These are phyloP conservation scores for Pilatotrama ljubarskyi DNA, from an alignment of 768 basidiomycete genomes.

Conservation along the genomic window DNA sequence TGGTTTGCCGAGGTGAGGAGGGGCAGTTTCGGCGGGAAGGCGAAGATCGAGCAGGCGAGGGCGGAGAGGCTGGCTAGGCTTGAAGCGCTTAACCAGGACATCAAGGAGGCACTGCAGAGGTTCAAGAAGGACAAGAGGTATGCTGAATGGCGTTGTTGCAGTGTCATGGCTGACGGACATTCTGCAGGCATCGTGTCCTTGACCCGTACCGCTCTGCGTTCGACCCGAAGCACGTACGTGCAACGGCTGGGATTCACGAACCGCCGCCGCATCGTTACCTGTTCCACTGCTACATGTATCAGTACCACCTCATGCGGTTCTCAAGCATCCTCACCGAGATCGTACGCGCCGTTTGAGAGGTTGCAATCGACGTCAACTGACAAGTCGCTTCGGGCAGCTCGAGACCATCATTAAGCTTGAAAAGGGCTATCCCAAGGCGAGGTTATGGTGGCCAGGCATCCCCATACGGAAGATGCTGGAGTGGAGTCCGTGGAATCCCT, in stretches of 20 bases:
- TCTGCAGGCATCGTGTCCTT: constrained; percentile 46
- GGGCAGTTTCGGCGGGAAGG: constrained; percentile 38
- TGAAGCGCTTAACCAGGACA: constrained; percentile 36
- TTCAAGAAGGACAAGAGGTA: constrained; percentile 58
- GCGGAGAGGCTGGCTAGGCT: constrained; percentile 40
- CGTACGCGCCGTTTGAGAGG: constrained; percentile 24
- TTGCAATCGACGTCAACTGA: background rate
- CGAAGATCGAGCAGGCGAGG: constrained; percentile 34
- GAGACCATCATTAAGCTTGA: constrained; percentile 59
- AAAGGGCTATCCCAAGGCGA: constrained; percentile 38
- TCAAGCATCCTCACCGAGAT: constrained; percentile 33
- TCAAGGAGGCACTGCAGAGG: constrained; percentile 40
- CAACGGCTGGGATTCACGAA: constrained; percentile 35
- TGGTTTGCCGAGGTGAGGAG: constrained; percentile 50
- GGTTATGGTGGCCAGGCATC: constrained; percentile 60
- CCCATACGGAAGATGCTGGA: constrained; percentile 30
- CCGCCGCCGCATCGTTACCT: constrained; percentile 66
- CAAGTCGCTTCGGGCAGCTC: constrained; percentile 41
- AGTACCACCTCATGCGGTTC: constrained; percentile 50
- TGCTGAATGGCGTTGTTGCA: background rate
- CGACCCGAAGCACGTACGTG: constrained; percentile 35
- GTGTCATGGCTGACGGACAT: background rate
- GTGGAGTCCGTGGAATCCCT: constrained; percentile 46
- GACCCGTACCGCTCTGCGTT: constrained; percentile 63
- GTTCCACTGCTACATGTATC: constrained; percentile 75